Base-by-base conservation (phyloP, 345 rosid genomes). In the Camelina sativa region DNA sequence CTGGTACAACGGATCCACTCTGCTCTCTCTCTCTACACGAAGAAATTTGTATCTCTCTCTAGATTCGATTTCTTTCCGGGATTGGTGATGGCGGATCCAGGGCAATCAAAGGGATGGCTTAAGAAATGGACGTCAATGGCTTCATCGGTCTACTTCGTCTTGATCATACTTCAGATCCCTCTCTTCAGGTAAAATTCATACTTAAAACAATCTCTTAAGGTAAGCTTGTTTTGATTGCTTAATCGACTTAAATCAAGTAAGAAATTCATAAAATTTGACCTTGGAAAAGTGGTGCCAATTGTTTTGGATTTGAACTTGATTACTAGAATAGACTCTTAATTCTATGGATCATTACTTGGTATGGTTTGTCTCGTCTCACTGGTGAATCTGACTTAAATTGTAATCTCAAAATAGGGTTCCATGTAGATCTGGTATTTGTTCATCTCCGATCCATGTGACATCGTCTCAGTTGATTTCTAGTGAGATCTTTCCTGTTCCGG, bases 381-480 rank as follows among this genome's bases (percentile, higher is more conserved):
- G 19, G 48, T 69, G 60, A 1, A 50, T 59, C 54, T 41, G 60
- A 37, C 40, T 62, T 74, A 16, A 19, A 51, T 63, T 32, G 48
- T 35, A 13, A 58, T 51, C 61, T 57, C 61, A 11, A 38, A 44
- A 54, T 84, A 92, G 97, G 90, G 85, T 90, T 30, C 88, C 91
- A 16, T 95, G 99, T 85, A 83, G 97, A 85, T 82, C 97, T 69
- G 96, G 99, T 50, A 85, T 95, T 90, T 94, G 99, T 80, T 78
- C 80, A 6, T 76, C 97, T 0, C 99, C 97, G 11, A 83, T 92
- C 74, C 97, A 95, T 58, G 97, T 92, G 65, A 92, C 97, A 68
- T 90, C 97, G 8, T 95, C 97, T 55, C 97, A 95, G 83, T 81
- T 95, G 86, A 89, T 92, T 62, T 85, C 97, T 8, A 92, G 99